Evolutionary conservation across 805 yeast species (phyloP).

Genomic region (Candida koratica): DNA sequence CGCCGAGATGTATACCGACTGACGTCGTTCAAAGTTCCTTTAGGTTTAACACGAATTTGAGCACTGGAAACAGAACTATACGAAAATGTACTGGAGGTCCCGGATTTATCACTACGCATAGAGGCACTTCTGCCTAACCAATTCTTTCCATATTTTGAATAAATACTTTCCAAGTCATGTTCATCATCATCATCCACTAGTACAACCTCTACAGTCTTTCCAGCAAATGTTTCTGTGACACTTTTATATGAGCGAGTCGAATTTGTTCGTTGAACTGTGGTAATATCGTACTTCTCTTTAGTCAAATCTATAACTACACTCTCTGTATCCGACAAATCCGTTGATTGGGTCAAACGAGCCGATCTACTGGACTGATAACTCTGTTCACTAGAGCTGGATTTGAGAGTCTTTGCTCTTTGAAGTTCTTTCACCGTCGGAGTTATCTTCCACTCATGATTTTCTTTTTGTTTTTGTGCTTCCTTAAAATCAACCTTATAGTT

Average conservation of each 20-base stretch:
- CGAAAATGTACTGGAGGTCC: slow-evolving; percentile 16
- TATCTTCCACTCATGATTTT: slow-evolving; percentile 5
- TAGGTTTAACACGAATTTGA: slow-evolving; percentile 2
- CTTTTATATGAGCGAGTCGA: slow-evolving; percentile 37
- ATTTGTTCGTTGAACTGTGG: slow-evolving; percentile 32
- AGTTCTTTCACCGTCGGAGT: slow-evolving; percentile 14
- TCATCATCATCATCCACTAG: slow-evolving; percentile 36
- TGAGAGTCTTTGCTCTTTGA: slow-evolving; percentile 4
- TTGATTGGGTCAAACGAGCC: slow-evolving; percentile 21
- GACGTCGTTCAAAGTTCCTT: not conserved
- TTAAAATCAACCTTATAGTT: slow-evolving; percentile 40
- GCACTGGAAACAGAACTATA: slow-evolving; percentile 21
- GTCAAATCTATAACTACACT: slow-evolving; percentile 42
- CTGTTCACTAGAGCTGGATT: slow-evolving; percentile 6
- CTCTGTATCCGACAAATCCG: slow-evolving; percentile 31
- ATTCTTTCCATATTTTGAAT: slow-evolving; percentile 35
- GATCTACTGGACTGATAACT: slow-evolving; percentile 26
- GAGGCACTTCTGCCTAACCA: slow-evolving; percentile 28
- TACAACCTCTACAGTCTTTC: slow-evolving; percentile 41
- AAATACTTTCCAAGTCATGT: slow-evolving; percentile 34
- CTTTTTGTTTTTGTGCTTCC: slow-evolving; percentile 17
- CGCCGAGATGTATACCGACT: slow-evolving; percentile 18
- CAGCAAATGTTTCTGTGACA: slow-evolving; percentile 36
- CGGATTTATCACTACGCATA: slow-evolving; percentile 17
- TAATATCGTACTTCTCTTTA: slow-evolving; percentile 36